Base-by-base conservation (phyloP, 1,139 yeast species). In the Suhomyces atakaporum region DNA sequence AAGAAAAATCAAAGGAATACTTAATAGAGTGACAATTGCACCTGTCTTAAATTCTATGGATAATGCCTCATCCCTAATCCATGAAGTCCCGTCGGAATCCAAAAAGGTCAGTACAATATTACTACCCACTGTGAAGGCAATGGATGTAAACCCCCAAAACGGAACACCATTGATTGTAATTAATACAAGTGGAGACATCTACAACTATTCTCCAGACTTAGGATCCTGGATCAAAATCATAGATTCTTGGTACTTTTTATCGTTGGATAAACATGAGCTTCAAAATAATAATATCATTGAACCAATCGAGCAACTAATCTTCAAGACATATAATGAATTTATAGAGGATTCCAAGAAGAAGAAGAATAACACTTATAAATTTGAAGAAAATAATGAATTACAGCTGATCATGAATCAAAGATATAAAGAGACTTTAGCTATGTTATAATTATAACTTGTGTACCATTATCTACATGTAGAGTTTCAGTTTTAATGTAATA, bases 1-100 rank as follows among this genome's bases (percentile, higher is more conserved):
- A 2, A 23, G 28, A 7, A 32, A 23, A 11, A 52, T 70, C 23
- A 53, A 54, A 16, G 62, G 60, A 2, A 38, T 71, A 1, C 46
- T 75, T 25, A 57, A 55, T 21, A 72, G 69, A 1, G 63, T 77
- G 0, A 73, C 84, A 2, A 44, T 81, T 29, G 77, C 85, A 0
- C 69, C 81, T 0, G 59, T 80, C 2, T 46, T 79, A 39, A 77
- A 77, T 42, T 39, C 40, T 12, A 32, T 39, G 16, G 54, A 53
- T 19, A 40, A 53, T 3, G 27, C 31, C 5, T 13, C 18, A n/a
- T 10, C 29, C 9, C 21, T 36, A 7, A 19, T 26, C 5, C 36
- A 15, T 12, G 40, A 38, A 8, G 16, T 12, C 6, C 10, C n/a
- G n/a, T 30, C 30, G 5, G 42, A 37, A n/a, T 29, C 33, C 1